Evolutionary conservation across 805 yeast genomes (phyloP), one percentile per base, ranked within the genome.

Genomic region (Lachancea meyersii): DNA sequence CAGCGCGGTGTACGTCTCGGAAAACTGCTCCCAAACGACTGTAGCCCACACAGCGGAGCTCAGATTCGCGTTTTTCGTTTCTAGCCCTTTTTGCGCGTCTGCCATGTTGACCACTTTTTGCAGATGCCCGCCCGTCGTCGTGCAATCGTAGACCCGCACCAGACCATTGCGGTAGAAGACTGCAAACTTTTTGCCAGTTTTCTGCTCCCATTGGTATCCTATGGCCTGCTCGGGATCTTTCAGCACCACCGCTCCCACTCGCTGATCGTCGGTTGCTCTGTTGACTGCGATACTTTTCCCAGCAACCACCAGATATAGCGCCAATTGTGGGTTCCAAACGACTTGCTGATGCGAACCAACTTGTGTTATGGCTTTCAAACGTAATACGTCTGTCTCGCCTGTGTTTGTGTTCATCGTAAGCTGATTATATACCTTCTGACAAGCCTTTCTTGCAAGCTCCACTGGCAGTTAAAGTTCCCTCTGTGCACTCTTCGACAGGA

Each of bases 141-240:
- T 48, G 10, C 46, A 58, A 37, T 86, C 69, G 48, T 72, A 76
- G 8, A 79, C 70, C 65, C 76, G 68, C 4, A 79, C 57, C 43
- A 66, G 45, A 44, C 80, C 83, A 59, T 75, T 61, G 8, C 41
- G 46, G 22, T 57, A 56, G 8, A 77, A 65, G 2, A 79, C 55
- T 5, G 78, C 73, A 26, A 81, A 48, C 24, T 77, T 65, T 36
- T 45, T 50, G 4, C 63, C 61, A 13, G 44, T 41, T 2, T 46
- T n/a, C 2, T 16, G 23, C 32, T 59, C 63, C 65, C 65, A 60
- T 26, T 48, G 47, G 24, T 26, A 48, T 2, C 44, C 45, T 5
- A 45, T 47, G 14, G 57, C 40, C 22, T 43, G 49, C 2, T 35
- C 41, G 20, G 47, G 33, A 39, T 57, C 56, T 32, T 56, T 49